phyloP scores from a whole-genome alignment of 148 eudicot species.

The Diospyros kaki region DNA sequence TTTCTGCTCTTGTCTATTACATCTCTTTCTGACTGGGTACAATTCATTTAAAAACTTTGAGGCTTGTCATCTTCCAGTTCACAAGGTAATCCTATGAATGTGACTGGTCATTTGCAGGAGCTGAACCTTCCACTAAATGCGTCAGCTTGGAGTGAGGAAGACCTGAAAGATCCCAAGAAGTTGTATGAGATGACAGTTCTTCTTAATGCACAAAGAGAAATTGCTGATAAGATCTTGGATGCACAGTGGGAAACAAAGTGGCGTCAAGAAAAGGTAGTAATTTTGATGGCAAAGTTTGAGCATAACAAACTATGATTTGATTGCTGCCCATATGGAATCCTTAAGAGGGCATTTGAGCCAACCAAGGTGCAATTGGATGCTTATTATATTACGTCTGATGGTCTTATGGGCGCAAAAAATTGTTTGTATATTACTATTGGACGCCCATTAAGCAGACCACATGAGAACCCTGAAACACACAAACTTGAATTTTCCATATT shows the following conservation, averaged over 20 bases:
- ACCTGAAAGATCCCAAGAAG: constrained; percentile 86
- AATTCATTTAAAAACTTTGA: background rate
- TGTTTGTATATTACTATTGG: background rate
- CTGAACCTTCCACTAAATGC: constrained; percentile 71
- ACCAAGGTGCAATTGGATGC: background rate
- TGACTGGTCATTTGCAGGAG: constrained; percentile 43
- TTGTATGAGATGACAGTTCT: constrained; percentile 81
- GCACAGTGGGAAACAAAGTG: constrained; percentile 87
- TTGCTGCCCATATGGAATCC: background rate
- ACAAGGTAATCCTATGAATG: background rate
- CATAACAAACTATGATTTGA: background rate
- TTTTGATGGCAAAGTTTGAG: background rate
- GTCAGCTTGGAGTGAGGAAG: constrained; percentile 83
- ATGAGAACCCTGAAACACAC: background rate
- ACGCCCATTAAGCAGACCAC: background rate
- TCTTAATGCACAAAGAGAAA: constrained; percentile 83
- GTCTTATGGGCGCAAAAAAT: background rate
- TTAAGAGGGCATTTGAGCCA: background rate
- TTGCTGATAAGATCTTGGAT: constrained; percentile 74
- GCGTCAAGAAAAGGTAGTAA: constrained; percentile 81
- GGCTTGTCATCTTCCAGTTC: background rate
- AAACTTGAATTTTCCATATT: background rate
- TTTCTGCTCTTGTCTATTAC: background rate
- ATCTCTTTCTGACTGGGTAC: background rate
- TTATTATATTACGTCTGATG: constrained; percentile 1